Conservation (phyloP, 768 basidiomycete genomes). For the Jaapia argillacea region DNA sequence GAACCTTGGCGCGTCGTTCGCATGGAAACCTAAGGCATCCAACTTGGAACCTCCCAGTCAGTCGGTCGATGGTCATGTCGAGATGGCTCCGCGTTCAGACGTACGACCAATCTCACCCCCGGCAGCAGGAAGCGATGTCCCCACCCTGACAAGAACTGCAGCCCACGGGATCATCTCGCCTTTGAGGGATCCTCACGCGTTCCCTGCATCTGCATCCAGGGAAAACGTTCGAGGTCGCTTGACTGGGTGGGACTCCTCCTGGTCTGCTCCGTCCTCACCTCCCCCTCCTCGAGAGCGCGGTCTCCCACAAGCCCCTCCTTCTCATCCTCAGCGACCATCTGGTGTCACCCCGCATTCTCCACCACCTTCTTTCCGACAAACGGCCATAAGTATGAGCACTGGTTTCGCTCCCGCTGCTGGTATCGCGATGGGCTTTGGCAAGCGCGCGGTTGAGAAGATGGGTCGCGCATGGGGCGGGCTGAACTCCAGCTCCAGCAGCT, state of each 20-base stretch:
- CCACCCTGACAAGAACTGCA: conserved; percentile 30
- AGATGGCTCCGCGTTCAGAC: background rate
- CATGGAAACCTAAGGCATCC: conserved; percentile 18
- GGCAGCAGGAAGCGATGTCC: conserved; percentile 21
- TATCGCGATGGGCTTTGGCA: conserved; percentile 41
- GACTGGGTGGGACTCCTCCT: conserved; percentile 35
- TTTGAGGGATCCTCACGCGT: conserved; percentile 17
- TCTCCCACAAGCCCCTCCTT: conserved; percentile 7
- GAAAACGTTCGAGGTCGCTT: conserved; percentile 37
- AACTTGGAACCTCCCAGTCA: conserved; percentile 14
- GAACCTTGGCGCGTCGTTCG: conserved; percentile 30
- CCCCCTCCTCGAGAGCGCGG: conserved; percentile 15
- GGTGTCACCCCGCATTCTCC: conserved; percentile 7
- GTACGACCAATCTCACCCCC: conserved; percentile 5
- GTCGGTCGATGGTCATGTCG: conserved; percentile 2
- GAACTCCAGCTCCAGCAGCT: conserved; percentile 24
- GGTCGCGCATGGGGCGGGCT: conserved; percentile 51
- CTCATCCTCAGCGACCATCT: background rate
- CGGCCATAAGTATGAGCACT: conserved; percentile 65
- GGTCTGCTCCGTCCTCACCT: conserved; percentile 14
- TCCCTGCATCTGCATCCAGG: conserved; percentile 22
- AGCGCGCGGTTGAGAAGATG: conserved; percentile 71
- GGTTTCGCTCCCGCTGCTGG: conserved; percentile 65
- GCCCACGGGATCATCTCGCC: conserved; percentile 33
- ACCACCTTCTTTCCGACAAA: conserved; percentile 37